Conservation (phyloP, 805 yeast species). For the Myxozyma vanderwaltii region DNA sequence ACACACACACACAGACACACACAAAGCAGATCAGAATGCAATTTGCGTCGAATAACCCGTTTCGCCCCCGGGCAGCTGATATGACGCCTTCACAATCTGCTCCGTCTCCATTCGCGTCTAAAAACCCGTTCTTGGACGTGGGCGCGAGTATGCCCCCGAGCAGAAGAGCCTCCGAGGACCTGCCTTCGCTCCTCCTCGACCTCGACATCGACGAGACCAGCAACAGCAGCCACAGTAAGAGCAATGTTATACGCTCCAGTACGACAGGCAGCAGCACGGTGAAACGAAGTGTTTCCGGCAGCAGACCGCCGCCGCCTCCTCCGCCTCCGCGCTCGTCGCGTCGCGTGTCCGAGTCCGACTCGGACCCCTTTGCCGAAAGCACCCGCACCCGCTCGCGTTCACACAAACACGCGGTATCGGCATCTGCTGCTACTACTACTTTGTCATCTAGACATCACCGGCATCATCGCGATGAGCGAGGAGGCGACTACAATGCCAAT, state of each 20-base stretch:
- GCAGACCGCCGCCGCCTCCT: constrained; percentile 13
- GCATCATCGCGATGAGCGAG: neutral
- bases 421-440: neutral
- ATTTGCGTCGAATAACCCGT: constrained; percentile 33
- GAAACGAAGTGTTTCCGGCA: neutral
- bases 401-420: constrained; percentile 12
- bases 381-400: neutral
- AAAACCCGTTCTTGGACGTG: constrained; percentile 28
- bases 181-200: constrained; percentile 20
- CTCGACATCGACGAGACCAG: constrained; percentile 13
- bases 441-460: neutral
- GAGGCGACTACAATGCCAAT: too few relatives aligned
- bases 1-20: too few relatives aligned
- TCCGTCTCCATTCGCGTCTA: constrained; percentile 17
- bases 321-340: constrained; percentile 11
- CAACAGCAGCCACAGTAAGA: neutral
- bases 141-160: constrained; percentile 8
- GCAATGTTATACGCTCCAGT: neutral
- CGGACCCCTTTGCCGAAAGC: constrained; percentile 3
- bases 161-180: constrained; percentile 5
- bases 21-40: too few relatives aligned
- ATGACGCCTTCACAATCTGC: constrained; percentile 25
- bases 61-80: constrained; percentile 26
- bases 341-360: constrained; percentile 5
- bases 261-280: constrained; percentile 1